Conservation (phyloP, 108 stramenopile genomes). For the Stephanodiscus minutulus region DNA sequence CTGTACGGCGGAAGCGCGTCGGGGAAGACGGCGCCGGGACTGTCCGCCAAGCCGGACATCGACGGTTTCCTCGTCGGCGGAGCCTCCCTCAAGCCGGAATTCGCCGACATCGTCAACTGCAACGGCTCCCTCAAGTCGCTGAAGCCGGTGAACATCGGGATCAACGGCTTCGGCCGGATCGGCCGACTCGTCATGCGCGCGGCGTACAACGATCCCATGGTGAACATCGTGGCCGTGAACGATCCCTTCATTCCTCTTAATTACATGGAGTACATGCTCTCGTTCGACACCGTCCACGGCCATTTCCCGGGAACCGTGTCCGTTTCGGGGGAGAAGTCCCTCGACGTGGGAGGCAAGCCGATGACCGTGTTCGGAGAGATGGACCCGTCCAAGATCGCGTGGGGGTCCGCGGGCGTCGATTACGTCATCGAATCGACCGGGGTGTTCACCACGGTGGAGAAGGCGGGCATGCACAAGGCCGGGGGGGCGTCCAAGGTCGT, state of each 20-base stretch:
- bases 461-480: slow-evolving; percentile 79
- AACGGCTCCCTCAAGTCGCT: slow-evolving; percentile 63
- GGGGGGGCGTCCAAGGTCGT: slow-evolving; percentile 99
- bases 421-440: slow-evolving; percentile 98
- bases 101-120: slow-evolving; percentile 94
- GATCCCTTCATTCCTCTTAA: slow-evolving; percentile 79
- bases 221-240: slow-evolving; percentile 90
- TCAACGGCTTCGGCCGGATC: slow-evolving; percentile 91
- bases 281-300: slow-evolving; percentile 93
- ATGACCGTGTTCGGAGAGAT: slow-evolving; percentile 92
- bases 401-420: slow-evolving; percentile 92
- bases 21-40: slow-evolving; percentile 87
- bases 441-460: slow-evolving; percentile 89
- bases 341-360: slow-evolving; percentile 72
- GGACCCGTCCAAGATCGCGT: slow-evolving; percentile 94
- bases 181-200: slow-evolving; percentile 97
- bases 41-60: slow-evolving; percentile 95
- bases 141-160: slow-evolving; percentile 88
- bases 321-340: slow-evolving; percentile 61
- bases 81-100: slow-evolving; percentile 97
- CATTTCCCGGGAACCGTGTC: slow-evolving; percentile 65
- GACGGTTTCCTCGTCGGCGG: slow-evolving; percentile 99
- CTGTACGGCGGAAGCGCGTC: slow-evolving; percentile 96
- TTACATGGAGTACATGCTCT: slow-evolving; percentile 87
- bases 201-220: slow-evolving; percentile 85